A percentile compares a stretch with the other conserved stretches of the same genome.
Conservation (phyloP, 2,329 filamentous ascomycete genomes). For the Penicillium glabrum region DNA sequence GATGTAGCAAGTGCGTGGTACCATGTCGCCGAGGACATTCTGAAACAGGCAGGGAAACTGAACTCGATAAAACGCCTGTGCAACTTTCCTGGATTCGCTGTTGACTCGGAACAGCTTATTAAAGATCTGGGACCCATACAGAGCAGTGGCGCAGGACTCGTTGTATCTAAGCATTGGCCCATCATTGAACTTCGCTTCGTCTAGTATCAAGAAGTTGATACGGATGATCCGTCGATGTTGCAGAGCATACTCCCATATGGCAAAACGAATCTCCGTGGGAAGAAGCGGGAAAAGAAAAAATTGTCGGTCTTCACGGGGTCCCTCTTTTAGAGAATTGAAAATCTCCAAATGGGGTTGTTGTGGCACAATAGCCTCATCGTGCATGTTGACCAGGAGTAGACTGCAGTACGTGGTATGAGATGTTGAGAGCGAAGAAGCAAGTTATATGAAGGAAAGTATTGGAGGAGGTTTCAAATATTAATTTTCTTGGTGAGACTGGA, state of each 20-base stretch:
- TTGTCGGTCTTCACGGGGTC: background rate
- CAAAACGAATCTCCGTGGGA: background rate
- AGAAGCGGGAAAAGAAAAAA: background rate
- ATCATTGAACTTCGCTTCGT: background rate
- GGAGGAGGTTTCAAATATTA: background rate
- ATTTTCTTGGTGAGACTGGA: background rate
- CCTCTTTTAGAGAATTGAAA: background rate
- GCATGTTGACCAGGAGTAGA: background rate
- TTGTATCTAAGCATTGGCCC: background rate
- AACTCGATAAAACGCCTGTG: background rate
- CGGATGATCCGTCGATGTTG: background rate
- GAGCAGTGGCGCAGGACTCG: background rate
- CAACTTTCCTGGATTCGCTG: background rate
- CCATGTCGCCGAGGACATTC: background rate
- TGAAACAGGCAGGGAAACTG: background rate
- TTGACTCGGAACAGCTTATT: background rate
- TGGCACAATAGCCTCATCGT: background rate
- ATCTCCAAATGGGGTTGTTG: background rate
- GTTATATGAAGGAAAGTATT: background rate
- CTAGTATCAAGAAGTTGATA: background rate
- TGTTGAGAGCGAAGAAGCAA: background rate
- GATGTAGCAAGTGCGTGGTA: background rate
- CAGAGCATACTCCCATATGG: background rate
- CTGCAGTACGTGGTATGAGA: background rate
- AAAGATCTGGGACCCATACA: background rate